Base-by-base conservation (phyloP, 2,329 filamentous ascomycete species). In the Calonectria ilicicola region DNA sequence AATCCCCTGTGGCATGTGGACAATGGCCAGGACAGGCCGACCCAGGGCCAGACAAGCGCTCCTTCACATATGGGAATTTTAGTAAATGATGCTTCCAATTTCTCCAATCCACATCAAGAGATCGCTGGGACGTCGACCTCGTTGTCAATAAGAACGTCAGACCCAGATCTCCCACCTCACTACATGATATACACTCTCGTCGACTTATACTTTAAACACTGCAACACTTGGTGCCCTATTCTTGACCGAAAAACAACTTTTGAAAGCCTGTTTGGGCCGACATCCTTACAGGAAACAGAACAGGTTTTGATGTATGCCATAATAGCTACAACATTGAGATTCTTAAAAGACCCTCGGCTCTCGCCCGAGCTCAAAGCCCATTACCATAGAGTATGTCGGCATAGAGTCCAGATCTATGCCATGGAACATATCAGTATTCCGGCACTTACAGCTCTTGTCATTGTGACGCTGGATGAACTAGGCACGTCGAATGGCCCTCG, bases 121-220 rank as follows among this genome's bases (percentile, higher is more conserved):
- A 58, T 74, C 15, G 19, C 64, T 1, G 69, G 62, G 26, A 32
- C 67, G 6, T 75, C 77, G 17, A 79, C 76, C 49, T 79, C 80
- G 10, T 76, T 80, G 1, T 81, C 81, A 0, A 75, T 81, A 8
- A 74, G 83, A n/a, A 80, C 82, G 19, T 82, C 82, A 80, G 88
- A 78, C 75, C 85, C 78, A 79, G 84, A 91, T 66, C 86, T 92
- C 1, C 90, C 90, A 2, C 89, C 90, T 0, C 90, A 91, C 73
- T 90, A 92, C 74, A 84, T 92, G 15, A 81, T 91, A 4, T 92
- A 91, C 72, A 89, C 87, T 2, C 82, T 92, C 2, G 89, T 91
- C 19, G 90, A 91, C 72, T 83, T 92, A 9, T 92, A 90, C 81
- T 92, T 92, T 83, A 91, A 91, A 76, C 90, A 92, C 79, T 89